Evolutionary conservation across 208 protist species (phyloP), one percentile per base, ranked within the genome.

Genomic region (Vickermania spadyakhi): DNA sequence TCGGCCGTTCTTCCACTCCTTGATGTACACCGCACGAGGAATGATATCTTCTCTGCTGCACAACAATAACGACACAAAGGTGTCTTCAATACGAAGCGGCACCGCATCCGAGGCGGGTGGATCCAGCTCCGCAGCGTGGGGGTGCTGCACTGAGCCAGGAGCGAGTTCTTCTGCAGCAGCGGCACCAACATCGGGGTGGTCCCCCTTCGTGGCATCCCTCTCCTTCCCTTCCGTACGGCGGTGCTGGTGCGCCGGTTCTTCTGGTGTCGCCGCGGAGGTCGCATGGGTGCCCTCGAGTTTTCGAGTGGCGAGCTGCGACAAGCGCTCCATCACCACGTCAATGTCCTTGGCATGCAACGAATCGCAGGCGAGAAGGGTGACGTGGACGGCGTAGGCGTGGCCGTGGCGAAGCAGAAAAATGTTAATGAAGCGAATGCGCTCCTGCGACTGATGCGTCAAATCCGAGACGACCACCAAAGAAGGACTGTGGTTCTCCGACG

Each of bases 391-490:
- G 59, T 91, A 94, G 53, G 72, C 74, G 66, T 86, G 81, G 7
- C 86, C 86, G 70, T 94, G 86, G 18, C 86, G 86, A 36, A 84
- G 84, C 25, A 94, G 72, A 68, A 94, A 91, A 1, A 86, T 73
- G 62, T 91, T 94, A 4, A 91, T 79, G 60, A 85, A 77, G 13
- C 54, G 77, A 52, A 79, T 72, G 31, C 64, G 64, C 29, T 73
- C 56, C 58, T 18, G 31, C 28, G 28, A 26, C 1, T 31, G 14
- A 52, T 63, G 41, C 7, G 36, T n/a, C 18, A 21, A 7, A 5
- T 45, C 31, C 1, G 51, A 45, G 51, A 22, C 30, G 41, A n/a
- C 52, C 3, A 28, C 61, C 57, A 22, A 11, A 23, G 51, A 27
- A 23, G 51, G 51, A 7, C n/a, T 11, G 7, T 55, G 21, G 11